Conservation (phyloP, 768 basidiomycete species). For the Boletus speciosus region DNA sequence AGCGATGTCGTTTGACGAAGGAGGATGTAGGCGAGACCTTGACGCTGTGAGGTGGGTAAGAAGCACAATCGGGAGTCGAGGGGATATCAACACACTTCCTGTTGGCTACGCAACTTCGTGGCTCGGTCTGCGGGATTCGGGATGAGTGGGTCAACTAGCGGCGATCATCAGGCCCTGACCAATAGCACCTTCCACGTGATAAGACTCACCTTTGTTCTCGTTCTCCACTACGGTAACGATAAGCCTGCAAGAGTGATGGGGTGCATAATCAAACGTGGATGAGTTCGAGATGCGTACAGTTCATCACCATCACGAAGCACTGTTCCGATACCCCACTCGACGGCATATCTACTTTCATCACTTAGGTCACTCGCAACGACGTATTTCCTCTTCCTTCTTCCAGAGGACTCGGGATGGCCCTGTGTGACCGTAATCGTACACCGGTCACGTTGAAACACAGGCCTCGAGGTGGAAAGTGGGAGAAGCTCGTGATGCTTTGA, state of each 20-base stretch:
- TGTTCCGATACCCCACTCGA: conserved; percentile 98
- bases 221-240: conserved; percentile 91
- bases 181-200: neutral
- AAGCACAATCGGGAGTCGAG: conserved; percentile 4
- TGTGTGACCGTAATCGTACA: conserved; percentile 89
- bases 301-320: conserved; percentile 94
- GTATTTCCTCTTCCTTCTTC: conserved; percentile 64
- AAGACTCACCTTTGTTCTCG: conserved; percentile 71
- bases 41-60: conserved; percentile 52
- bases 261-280: neutral
- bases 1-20: conserved; percentile 85
- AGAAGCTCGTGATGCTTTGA: conserved; percentile 61
- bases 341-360: conserved; percentile 90
- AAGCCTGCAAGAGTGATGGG: conserved; percentile 40
- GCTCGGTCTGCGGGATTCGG: conserved; percentile 74
- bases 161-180: conserved; percentile 4
- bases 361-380: conserved; percentile 93
- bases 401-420: conserved; percentile 66
- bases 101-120: conserved; percentile 80
- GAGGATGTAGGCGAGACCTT: conserved; percentile 84
- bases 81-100: conserved; percentile 59
- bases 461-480: conserved; percentile 65
- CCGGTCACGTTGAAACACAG: conserved; percentile 85
- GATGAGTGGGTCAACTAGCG: conserved; percentile 60
- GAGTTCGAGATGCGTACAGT: conserved; percentile 41